Evolutionary conservation across 2,329 filamentous ascomycete species (phyloP), one percentile per base, ranked within the genome.

Genomic region (Verticillium longisporum): DNA sequence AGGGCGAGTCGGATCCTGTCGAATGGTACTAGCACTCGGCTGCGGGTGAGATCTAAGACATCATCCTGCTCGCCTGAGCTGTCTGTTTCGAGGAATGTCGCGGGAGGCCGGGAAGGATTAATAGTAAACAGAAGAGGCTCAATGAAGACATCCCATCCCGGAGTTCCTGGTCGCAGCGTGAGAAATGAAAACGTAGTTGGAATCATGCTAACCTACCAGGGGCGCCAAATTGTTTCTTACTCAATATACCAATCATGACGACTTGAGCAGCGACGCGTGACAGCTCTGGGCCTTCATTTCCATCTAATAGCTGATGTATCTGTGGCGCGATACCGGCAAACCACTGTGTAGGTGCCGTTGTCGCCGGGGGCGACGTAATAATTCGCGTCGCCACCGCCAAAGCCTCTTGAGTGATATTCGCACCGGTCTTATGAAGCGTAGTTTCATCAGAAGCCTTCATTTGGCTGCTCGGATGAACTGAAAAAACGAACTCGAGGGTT

Each of bases 401-500:
- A 1, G 87, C 87, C 68, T 91, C 88, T 36, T 88, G 82, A 0
- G 88, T 88, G 60, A 91, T 88, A 53, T 82, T 83, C 4, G 86
- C 82, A 1, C 86, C 85, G 69, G 80, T 76, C 59, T 83, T 85
- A 66, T 84, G 82, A 1, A 80, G 76, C 4, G 69, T 68, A 2
- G 75, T 71, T 1, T 74, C 74, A 60, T 80, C 78, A 6, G 76
- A 72, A 0, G 70, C 59, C 66, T 73, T 72, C 61, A 76, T 71
- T 6, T 74, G 73, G 65, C 76, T 78, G 63, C 82, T 80, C 0
- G 88, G 83, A 63, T 90, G 88, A 6, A 89, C 85, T 1, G 87
- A 82, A 61, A 90, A 88, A 38, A 91, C 79, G 68, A 91, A 91
- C 68, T 91, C 88, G 63, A 91, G 78, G 0, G 86, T 88, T 32